A percentile compares a stretch with the other conserved stretches of the same genome.
Evolutionary conservation across 352 stramenopile genomes (phyloP).

Genomic region (Phytophthora pinifolia): DNA sequence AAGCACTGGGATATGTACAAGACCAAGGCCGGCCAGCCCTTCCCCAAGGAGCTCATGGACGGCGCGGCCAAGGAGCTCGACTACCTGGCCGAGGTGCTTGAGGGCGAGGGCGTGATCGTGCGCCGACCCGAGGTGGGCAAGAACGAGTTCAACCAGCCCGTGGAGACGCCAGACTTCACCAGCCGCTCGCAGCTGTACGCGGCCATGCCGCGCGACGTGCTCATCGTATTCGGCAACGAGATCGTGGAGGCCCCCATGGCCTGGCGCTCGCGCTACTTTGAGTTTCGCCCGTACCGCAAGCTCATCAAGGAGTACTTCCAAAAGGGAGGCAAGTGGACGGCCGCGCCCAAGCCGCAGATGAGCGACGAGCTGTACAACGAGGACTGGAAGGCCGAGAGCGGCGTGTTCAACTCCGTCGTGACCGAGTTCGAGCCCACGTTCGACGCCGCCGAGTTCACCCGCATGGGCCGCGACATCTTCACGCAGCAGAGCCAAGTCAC

Average conservation of each 20-base stretch:
- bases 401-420: constrained; percentile 85
- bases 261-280: constrained; percentile 90
- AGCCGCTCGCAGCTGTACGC: constrained; percentile 84
- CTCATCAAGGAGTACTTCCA: constrained; percentile 92
- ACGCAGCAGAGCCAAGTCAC: constrained; percentile 91
- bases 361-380: constrained; percentile 90
- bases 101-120: constrained; percentile 83
- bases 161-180: constrained; percentile 88
- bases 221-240: constrained; percentile 91
- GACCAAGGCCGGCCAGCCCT: constrained; percentile 71
- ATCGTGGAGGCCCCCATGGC: constrained; percentile 90
- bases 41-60: constrained; percentile 77
- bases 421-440: constrained; percentile 91
- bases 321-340: constrained; percentile 86
- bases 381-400: constrained; percentile 76
- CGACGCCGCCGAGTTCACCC: constrained; percentile 89
- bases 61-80: constrained; percentile 81
- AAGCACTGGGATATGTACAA: constrained; percentile 93
- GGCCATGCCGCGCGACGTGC: constrained; percentile 87
- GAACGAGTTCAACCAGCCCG: constrained; percentile 68
- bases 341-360: constrained; percentile 89
- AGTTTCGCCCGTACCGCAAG: constrained; percentile 87
- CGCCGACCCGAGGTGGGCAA: constrained; percentile 68
- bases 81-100: constrained; percentile 83
- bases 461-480: constrained; percentile 90